phyloP scores from a whole-genome alignment of 1,284 basidiomycete species.

The Microbotryum saponariae region DNA sequence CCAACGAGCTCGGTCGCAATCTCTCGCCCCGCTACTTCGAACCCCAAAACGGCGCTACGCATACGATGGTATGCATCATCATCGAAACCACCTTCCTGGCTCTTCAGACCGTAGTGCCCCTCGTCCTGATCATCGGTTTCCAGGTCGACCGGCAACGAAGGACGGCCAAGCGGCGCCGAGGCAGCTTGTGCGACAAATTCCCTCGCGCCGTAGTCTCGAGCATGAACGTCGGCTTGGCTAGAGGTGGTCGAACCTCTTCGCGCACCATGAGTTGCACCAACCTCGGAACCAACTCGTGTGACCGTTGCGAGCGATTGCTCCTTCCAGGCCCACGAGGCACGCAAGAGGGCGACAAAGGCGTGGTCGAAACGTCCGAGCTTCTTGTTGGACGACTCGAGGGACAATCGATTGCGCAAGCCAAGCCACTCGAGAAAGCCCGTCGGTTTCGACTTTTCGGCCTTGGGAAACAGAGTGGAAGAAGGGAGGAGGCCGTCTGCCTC shows the following conservation, averaged over 20 bases:
- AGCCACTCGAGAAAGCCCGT: constrained; percentile 3
- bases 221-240: too few species aligned
- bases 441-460: background rate
- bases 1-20: constrained; percentile 16
- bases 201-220: too few species aligned
- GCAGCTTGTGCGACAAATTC: too few species aligned
- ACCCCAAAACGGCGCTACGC: constrained; percentile 19
- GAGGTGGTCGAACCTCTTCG: too few species aligned
- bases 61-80: constrained; percentile 6
- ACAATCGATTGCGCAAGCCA: constrained; percentile 7
- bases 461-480: constrained; percentile 24
- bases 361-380: constrained; percentile 44
- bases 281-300: too few species aligned
- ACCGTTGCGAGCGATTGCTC: constrained; percentile 3
- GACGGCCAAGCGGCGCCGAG: too few species aligned
- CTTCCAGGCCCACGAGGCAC: constrained; percentile 44
- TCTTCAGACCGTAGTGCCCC: too few species aligned
- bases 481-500: constrained; percentile 45
- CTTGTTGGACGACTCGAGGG: constrained; percentile 20
- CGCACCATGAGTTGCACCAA: too few species aligned
- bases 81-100: too few species aligned
- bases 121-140: too few species aligned
- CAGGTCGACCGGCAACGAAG: too few species aligned
- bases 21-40: constrained; percentile 24
- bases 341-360: constrained; percentile 44